phyloP scores from a whole-genome alignment of 148 eudicot species.

The Chenopodium suecicum region DNA sequence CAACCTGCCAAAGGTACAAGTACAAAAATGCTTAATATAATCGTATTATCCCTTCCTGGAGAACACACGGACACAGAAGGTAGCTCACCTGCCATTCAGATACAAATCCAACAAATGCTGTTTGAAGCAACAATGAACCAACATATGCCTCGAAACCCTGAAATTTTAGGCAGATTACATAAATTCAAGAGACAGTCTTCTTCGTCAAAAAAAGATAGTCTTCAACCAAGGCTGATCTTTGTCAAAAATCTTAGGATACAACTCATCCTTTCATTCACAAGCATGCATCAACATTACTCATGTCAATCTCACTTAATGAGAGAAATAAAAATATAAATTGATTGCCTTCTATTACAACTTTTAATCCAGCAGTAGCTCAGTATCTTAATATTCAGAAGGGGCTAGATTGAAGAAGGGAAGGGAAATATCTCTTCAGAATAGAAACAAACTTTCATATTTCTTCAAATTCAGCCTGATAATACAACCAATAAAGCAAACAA shows the following conservation, averaged over 20 bases:
- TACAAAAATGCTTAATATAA: neutral
- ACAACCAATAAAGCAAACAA: no score
- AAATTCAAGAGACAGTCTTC: neutral
- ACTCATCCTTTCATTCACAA: neutral
- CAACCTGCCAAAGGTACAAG: constrained; percentile 33
- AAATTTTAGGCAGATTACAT: neutral
- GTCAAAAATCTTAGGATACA: no score
- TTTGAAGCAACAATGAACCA: constrained; percentile 41
- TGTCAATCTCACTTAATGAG: neutral
- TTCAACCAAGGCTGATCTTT: constrained; percentile 1
- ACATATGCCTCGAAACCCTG: constrained; percentile 61
- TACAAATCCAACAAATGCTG: constrained; percentile 47
- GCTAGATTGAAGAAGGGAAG: neutral
- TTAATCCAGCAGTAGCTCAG: neutral
- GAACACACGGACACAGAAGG: neutral
- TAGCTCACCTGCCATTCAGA: constrained; percentile 52
- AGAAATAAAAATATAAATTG: neutral
- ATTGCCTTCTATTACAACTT: neutral
- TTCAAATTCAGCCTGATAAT: neutral
- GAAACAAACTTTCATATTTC: neutral
- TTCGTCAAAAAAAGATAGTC: neutral
- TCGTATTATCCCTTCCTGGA: neutral
- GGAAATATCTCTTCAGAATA: neutral
- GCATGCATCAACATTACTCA: neutral
- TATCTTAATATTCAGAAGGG: neutral